Conservation (phyloP, 1,284 basidiomycete genomes). For the Tilletia indica region DNA sequence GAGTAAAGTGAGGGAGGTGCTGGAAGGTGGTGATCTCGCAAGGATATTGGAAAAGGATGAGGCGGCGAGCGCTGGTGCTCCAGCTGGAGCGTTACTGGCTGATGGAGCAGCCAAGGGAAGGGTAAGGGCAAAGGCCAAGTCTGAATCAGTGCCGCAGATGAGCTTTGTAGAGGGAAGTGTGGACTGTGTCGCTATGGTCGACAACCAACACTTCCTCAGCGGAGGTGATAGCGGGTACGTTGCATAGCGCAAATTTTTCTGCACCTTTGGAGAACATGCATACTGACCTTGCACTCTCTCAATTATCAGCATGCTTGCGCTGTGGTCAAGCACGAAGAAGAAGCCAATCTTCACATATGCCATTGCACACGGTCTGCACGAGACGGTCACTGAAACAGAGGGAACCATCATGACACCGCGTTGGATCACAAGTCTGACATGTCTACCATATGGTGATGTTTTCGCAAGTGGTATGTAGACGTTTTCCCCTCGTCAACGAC, state of each 20-base stretch:
- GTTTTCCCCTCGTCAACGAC: background rate
- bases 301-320: conserved; percentile 62
- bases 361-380: conserved; percentile 81
- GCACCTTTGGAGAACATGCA: conserved; percentile 16
- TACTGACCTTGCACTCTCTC: background rate
- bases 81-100: conserved; percentile 21
- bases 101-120: background rate
- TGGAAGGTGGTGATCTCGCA: conserved; percentile 71
- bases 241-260: background rate
- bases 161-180: conserved; percentile 76
- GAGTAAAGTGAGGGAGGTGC: conserved; percentile 64
- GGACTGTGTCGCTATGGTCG: conserved; percentile 89
- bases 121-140: conserved; percentile 57
- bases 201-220: conserved; percentile 85
- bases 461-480: conserved; percentile 76
- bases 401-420: conserved; percentile 75
- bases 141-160: conserved; percentile 58
- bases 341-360: conserved; percentile 84
- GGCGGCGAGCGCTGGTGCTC: conserved; percentile 37
- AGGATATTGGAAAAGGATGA: conserved; percentile 57
- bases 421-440: conserved; percentile 83
- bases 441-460: conserved; percentile 81
- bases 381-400: conserved; percentile 66
- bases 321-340: conserved; percentile 94
- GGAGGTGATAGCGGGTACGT: conserved; percentile 88